phyloP scores from a whole-genome alignment of 2,329 filamentous ascomycete genomes.

The Trichoderma oligosporum region DNA sequence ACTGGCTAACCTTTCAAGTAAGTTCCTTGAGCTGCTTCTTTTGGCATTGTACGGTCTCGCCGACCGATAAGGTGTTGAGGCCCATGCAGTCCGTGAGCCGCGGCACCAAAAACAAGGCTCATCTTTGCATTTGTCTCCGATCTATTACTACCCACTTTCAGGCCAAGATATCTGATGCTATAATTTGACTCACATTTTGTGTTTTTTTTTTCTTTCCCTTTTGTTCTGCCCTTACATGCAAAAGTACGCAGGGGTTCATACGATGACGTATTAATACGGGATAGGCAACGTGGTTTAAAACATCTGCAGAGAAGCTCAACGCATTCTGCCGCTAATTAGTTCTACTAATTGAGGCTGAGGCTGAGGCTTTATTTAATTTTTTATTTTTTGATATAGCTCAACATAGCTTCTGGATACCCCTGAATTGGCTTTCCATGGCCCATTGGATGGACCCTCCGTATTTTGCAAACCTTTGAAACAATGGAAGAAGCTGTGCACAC shows the following conservation, averaged over 20 bases:
- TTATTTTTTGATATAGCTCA: too few species aligned
- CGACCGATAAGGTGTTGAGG: neutral
- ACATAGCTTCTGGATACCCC: too few species aligned
- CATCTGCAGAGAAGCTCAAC: neutral
- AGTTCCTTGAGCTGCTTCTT: neutral
- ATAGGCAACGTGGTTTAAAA: neutral
- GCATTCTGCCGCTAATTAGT: neutral
- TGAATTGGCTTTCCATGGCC: too few species aligned
- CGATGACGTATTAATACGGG: conserved; percentile 1
- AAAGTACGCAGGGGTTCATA: neutral
- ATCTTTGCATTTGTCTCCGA: too few species aligned
- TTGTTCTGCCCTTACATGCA: conserved; percentile 3
- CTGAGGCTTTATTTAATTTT: too few species aligned
- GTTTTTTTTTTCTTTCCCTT: neutral
- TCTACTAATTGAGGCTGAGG: neutral
- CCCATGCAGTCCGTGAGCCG: too few species aligned
- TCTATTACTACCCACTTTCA: conserved; percentile 3
- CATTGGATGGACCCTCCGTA: too few species aligned
- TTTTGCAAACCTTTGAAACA: too few species aligned
- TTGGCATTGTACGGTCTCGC: neutral
- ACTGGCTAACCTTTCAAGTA: neutral
- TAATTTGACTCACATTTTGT: neutral
- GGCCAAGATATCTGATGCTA: neutral
- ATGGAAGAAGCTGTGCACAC: too few species aligned
- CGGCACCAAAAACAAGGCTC: too few species aligned